phyloP scores from a whole-genome alignment of 257 asterid species.

The Gentiana macrophylla region DNA sequence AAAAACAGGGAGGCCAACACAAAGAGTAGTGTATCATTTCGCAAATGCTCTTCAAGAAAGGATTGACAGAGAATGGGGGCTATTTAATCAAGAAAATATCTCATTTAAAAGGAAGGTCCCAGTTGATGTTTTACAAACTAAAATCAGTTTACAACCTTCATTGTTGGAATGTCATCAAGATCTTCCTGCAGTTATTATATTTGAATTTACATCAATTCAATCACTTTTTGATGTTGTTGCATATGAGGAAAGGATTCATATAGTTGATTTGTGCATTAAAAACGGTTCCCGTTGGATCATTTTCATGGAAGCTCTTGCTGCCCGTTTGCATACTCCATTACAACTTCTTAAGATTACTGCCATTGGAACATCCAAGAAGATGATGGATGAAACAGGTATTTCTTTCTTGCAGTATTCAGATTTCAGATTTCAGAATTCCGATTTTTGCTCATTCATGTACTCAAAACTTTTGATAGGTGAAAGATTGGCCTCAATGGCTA shows the following conservation, averaged over 20 bases:
- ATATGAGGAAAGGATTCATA: constrained; percentile 27
- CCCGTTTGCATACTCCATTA: constrained; percentile 14
- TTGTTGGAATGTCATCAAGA: constrained; percentile 23
- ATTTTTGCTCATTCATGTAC: no score
- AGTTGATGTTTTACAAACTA: constrained; percentile 2
- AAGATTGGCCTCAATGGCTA: constrained; percentile 31
- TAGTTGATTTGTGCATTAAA: constrained; percentile 32
- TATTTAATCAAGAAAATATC: not conserved
- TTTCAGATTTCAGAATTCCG: no score
- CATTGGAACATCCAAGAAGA: constrained; percentile 19
- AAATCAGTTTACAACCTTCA: not conserved
- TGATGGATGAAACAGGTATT: constrained; percentile 26
- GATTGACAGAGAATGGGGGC: constrained; percentile 21
- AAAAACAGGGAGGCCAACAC: constrained; percentile 21
- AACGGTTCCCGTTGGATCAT: constrained; percentile 37
- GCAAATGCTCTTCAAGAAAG: constrained; percentile 20
- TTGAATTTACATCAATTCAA: constrained; percentile 36
- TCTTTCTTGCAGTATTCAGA: not conserved
- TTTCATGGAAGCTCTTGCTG: constrained; percentile 49
- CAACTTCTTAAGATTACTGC: constrained; percentile 44
- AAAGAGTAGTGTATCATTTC: constrained; percentile 24
- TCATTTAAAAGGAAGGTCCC: not conserved
- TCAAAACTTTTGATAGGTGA: constrained; percentile 8
- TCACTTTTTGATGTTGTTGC: constrained; percentile 30
- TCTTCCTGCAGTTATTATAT: constrained; percentile 30